Percentiles rank a stretch among this genome's conserved stretches.
Conservation (phyloP, 163 green algal genomes). For the Smithsoniella earleae region DNA sequence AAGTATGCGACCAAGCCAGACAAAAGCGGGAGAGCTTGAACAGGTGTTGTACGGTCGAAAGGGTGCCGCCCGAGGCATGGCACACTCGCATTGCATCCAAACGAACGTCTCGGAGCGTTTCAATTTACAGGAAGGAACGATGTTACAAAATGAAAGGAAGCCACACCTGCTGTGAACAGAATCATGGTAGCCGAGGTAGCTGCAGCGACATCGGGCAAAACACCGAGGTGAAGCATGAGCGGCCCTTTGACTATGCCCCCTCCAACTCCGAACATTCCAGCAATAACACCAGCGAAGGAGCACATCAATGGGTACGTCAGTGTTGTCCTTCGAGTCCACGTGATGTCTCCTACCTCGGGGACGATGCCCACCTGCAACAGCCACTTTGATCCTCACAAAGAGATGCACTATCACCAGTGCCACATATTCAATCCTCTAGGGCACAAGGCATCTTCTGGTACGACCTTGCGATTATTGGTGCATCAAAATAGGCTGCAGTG, state of each 20-base stretch:
- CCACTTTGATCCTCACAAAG: neutral
- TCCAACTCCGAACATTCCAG: slow-evolving; percentile 58
- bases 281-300: slow-evolving; percentile 51
- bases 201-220: slow-evolving; percentile 56
- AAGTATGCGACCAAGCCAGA: too few species aligned
- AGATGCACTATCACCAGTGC: neutral
- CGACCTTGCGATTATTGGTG: too few species aligned
- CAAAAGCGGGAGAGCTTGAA: too few species aligned
- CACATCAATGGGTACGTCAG: slow-evolving; percentile 53
- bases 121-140: too few species aligned
- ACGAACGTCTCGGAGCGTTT: too few species aligned
- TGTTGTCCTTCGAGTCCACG: slow-evolving; percentile 41
- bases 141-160: too few species aligned
- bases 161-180: slow-evolving; percentile 32
- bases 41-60: too few species aligned
- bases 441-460: too few species aligned
- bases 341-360: slow-evolving; percentile 29
- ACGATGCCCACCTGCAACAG: slow-evolving; percentile 22
- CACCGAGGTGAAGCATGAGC: slow-evolving; percentile 61
- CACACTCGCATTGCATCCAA: too few species aligned
- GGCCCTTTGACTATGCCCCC: slow-evolving; percentile 51
- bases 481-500: too few species aligned
- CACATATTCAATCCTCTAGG: neutral
- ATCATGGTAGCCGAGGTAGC: slow-evolving; percentile 62
- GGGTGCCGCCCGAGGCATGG: too few species aligned